Conservation (phyloP, 805 yeast genomes). For the Lipomyces chichibuensis region DNA sequence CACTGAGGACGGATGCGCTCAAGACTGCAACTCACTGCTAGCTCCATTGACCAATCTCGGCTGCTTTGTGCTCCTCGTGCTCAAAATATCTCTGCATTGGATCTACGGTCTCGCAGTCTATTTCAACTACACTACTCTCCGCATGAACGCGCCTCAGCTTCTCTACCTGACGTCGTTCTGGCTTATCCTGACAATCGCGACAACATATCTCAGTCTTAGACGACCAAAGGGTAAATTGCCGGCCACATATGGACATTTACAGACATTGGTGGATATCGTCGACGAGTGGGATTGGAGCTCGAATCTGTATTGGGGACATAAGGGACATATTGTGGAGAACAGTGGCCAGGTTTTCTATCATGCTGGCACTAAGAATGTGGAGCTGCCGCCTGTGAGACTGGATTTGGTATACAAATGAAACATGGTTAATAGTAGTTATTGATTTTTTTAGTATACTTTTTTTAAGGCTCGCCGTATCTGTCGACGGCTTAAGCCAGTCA, state of each 20-base stretch:
- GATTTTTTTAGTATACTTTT: no score
- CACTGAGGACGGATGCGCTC: neutral
- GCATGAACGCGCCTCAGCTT: conserved; percentile 3
- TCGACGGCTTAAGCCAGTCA: no score
- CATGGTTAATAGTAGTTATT: neutral
- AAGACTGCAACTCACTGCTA: neutral
- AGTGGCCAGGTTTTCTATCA: neutral
- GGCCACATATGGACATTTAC: conserved; percentile 5
- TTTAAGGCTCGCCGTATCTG: no score
- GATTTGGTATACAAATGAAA: neutral
- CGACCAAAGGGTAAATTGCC: conserved; percentile 2
- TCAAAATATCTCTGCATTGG: conserved; percentile 12
- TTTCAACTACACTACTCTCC: neutral
- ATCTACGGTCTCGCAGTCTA: conserved; percentile 10
- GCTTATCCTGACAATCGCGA: neutral
- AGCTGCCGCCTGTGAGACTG: neutral
- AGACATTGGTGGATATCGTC: conserved; percentile 5
- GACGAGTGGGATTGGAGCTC: conserved; percentile 10
- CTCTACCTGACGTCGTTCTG: neutral
- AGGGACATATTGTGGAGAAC: neutral
- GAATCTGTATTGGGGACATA: conserved; percentile 9
- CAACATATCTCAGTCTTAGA: neutral
- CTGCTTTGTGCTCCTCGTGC: neutral
- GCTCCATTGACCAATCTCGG: conserved; percentile 3
- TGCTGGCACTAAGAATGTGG: neutral